phyloP scores from a whole-genome alignment of 441 rosid species.

The Bruguiera hainesii region DNA sequence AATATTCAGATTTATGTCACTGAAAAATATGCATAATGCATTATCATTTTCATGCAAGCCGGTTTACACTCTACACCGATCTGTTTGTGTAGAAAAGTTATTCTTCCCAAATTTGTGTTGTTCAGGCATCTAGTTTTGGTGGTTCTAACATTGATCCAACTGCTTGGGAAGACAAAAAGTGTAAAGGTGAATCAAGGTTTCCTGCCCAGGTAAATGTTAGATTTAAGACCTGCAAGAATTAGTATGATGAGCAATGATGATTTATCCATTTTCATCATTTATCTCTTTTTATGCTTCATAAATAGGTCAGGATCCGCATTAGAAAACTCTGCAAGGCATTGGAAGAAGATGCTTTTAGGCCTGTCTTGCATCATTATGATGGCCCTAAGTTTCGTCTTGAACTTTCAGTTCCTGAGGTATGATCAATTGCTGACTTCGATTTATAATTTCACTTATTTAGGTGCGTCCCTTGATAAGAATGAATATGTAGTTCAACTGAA shows the following conservation, averaged over 20 bases:
- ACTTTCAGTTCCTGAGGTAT: constrained; percentile 97
- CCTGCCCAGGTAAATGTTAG: constrained; percentile 81
- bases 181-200: constrained; percentile 98
- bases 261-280: neutral
- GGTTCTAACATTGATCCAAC: constrained; percentile 97
- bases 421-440: neutral
- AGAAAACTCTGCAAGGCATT: constrained; percentile 86
- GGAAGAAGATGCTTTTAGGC: constrained; percentile 98
- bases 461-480: neutral
- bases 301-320: constrained; percentile 78
- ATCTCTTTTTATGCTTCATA: neutral
- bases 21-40: neutral
- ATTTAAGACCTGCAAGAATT: neutral
- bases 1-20: neutral
- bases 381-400: constrained; percentile 97
- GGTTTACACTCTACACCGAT: neutral
- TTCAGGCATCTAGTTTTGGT: constrained; percentile 89
- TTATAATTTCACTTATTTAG: neutral
- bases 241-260: neutral
- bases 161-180: constrained; percentile 99
- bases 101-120: constrained; percentile 16
- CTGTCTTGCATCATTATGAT: constrained; percentile 95
- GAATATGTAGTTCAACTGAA: neutral
- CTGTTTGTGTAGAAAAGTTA: neutral
- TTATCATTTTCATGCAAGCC: neutral